Conservation (phyloP, 1,284 basidiomycete species). For the Leccinum pallidistipes region DNA sequence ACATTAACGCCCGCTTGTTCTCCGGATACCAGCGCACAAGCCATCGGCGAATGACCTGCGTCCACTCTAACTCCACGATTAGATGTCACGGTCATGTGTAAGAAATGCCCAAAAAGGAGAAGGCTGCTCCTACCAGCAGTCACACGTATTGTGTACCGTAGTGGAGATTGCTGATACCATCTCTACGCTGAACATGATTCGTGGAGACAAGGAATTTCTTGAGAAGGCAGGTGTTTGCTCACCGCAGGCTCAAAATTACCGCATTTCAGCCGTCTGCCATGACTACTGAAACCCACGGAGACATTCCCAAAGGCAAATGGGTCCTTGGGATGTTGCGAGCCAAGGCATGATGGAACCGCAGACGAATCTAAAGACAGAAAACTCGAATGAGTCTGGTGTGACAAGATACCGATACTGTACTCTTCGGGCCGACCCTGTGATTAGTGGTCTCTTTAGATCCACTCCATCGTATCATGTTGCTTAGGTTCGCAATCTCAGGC, state of each 20-base stretch:
- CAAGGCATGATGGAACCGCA: neutral
- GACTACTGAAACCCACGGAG: neutral
- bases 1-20: neutral
- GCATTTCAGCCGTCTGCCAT: neutral
- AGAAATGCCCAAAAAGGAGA: neutral
- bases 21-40: neutral
- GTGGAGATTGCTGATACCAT: neutral
- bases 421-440: neutral
- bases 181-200: neutral
- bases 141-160: neutral
- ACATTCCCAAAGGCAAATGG: neutral
- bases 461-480: neutral
- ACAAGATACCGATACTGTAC: neutral
- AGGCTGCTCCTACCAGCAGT: neutral
- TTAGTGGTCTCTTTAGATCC: neutral
- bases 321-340: neutral
- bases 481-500: neutral
- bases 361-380: neutral
- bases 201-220: neutral
- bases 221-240: neutral
- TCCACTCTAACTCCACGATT: slow-evolving; percentile 22
- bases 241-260: neutral
- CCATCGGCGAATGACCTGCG: neutral
- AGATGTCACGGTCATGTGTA: neutral
- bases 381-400: neutral